A percentile compares a stretch with the other conserved stretches of the same genome.
Conservation (phyloP, 345 rosid species). For the Eucalyptus dawsonii region DNA sequence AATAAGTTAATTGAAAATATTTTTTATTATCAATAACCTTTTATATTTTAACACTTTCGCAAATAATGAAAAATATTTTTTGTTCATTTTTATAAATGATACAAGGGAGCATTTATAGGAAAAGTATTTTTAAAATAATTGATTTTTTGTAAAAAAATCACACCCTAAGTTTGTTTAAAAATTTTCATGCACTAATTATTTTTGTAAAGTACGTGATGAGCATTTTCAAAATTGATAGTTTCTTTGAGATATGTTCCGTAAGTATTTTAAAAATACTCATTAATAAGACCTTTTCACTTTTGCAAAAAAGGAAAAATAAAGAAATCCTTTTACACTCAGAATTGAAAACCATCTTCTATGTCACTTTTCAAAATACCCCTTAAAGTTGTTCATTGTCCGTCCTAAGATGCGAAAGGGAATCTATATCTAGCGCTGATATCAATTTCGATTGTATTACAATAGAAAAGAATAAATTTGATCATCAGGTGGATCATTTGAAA, state of each 20-base stretch:
- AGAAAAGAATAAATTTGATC: neutral
- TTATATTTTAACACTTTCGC: accelerated
- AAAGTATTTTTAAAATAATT: neutral
- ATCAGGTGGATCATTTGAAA: neutral
- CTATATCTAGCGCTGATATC: accelerated
- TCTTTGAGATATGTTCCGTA: accelerated
- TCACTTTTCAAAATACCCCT: accelerated
- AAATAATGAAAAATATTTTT: accelerated
- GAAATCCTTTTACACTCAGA: accelerated
- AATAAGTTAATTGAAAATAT: neutral
- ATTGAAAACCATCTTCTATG: neutral
- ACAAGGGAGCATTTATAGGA: accelerated
- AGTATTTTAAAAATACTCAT: neutral
- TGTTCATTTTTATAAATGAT: accelerated
- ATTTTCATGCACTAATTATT: neutral
- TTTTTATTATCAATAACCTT: accelerated
- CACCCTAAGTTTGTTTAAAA: accelerated
- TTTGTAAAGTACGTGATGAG: neutral
- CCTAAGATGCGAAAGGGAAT: neutral
- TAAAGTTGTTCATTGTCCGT: accelerated
- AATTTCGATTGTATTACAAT: neutral
- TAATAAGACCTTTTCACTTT: accelerated
- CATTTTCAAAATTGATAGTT: neutral
- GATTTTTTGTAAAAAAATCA: accelerated
- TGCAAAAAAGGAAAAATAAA: accelerated